Evolutionary conservation across 1,139 yeast species (phyloP).

Genomic region (Hyphopichia khmerensis): DNA sequence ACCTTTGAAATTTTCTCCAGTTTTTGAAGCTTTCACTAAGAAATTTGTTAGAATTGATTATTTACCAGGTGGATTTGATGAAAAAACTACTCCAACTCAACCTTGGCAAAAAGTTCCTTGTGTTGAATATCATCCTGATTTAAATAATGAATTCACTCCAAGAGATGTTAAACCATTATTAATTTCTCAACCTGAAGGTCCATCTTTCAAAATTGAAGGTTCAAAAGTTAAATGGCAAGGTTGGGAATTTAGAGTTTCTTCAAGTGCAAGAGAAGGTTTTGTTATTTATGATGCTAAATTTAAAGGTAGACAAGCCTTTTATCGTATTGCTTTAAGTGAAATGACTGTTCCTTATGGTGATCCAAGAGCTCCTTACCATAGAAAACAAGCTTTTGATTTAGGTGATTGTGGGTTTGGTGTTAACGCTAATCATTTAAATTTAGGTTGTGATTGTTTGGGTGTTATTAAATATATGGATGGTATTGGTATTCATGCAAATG

Average conservation of each 20-base stretch:
- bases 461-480: conserved; percentile 80
- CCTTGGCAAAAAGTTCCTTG: conserved; percentile 61
- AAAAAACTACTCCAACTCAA: conserved; percentile 54
- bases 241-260: conserved; percentile 79
- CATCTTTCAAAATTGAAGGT: conserved; percentile 68
- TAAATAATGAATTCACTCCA: conserved; percentile 53
- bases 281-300: conserved; percentile 74
- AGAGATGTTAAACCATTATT: conserved; percentile 76
- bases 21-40: conserved; percentile 64
- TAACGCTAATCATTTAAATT: conserved; percentile 67
- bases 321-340: conserved; percentile 77
- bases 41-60: conserved; percentile 76
- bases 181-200: conserved; percentile 82
- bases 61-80: conserved; percentile 73
- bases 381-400: conserved; percentile 90
- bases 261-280: conserved; percentile 81
- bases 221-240: conserved; percentile 80
- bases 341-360: conserved; percentile 95
- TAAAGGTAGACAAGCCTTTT: conserved; percentile 79
- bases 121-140: conserved; percentile 73
- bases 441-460: conserved; percentile 92
- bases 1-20: conserved; percentile 82
- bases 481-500: conserved; percentile 56
- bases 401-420: conserved; percentile 91
- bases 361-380: conserved; percentile 85